phyloP scores from a whole-genome alignment of 2,329 filamentous ascomycete species.

The Cladosporium sp. region DNA sequence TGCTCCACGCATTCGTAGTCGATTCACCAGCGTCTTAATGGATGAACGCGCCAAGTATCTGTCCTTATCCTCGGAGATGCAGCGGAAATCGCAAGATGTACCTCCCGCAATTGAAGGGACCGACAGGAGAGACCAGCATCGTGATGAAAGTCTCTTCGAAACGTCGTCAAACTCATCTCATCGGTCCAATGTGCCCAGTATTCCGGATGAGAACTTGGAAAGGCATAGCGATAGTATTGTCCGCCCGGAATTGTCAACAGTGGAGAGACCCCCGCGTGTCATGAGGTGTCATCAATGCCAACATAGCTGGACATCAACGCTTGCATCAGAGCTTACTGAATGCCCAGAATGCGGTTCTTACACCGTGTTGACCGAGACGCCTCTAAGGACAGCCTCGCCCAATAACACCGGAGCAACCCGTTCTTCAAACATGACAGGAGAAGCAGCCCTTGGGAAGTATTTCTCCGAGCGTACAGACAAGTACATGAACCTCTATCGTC shows the following conservation, averaged over 20 bases:
- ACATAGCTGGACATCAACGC: neutral
- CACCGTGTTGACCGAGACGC: neutral
- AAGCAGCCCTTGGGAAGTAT: neutral
- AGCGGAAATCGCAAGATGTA: no score
- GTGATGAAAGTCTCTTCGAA: no score
- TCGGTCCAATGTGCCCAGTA: no score
- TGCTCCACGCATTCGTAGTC: neutral
- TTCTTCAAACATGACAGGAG: neutral
- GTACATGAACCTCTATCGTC: constrained; percentile 1
- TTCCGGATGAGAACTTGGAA: neutral
- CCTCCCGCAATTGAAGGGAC: no score
- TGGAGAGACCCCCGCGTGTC: neutral
- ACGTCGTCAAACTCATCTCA: no score
- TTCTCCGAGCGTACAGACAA: neutral
- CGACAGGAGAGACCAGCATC: no score
- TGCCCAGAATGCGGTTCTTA: neutral
- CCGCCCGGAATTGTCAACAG: neutral
- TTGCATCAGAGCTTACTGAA: neutral
- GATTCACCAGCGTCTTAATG: neutral
- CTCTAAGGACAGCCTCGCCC: neutral
- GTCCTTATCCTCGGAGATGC: no score
- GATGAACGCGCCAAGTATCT: neutral
- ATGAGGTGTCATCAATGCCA: neutral
- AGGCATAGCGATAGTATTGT: neutral
- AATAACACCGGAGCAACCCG: neutral